Conservation (phyloP, 75 land plant genomes). For the Gnetum montanum region DNA sequence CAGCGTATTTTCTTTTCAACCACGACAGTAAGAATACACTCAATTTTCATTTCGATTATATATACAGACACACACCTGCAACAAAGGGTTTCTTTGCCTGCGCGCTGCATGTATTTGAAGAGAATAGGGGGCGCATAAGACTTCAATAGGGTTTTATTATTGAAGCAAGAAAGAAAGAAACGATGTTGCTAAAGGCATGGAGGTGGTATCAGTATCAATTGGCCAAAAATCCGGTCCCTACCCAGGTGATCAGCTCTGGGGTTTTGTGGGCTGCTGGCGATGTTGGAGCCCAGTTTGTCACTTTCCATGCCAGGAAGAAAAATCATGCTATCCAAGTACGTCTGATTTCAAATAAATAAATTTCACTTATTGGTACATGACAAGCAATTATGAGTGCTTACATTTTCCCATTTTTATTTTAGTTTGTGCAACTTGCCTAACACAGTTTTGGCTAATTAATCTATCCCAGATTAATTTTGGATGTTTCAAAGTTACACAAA, state of each 20-base stretch:
- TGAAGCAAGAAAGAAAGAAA: too few species aligned
- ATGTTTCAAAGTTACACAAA: too few species aligned
- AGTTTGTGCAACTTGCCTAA: neutral
- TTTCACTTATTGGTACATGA: neutral
- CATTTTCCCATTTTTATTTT: neutral
- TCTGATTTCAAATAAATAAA: too few species aligned
- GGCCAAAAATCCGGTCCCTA: constrained; percentile 60
- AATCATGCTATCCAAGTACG: neutral
- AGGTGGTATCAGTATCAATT: constrained; percentile 81
- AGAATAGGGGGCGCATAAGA: too few species aligned
- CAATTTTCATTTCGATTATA: too few species aligned
- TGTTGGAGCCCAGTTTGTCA: constrained; percentile 77
- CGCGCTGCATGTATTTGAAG: too few species aligned
- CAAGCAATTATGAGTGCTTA: neutral
- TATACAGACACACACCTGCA: too few species aligned
- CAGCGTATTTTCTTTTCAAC: too few species aligned
- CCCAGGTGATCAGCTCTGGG: constrained; percentile 84
- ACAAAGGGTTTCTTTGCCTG: too few species aligned
- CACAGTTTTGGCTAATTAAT: neutral
- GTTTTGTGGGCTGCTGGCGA: constrained; percentile 85
- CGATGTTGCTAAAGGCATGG: constrained; percentile 42
- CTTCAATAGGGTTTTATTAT: too few species aligned
- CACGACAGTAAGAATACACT: too few species aligned
- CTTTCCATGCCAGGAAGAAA: constrained; percentile 16
- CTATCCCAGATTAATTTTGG: neutral